Percentiles rank a stretch among this genome's conserved stretches.
phyloP scores from a whole-genome alignment of 345 rosid species.

The Erysimum cheiranthoides region DNA sequence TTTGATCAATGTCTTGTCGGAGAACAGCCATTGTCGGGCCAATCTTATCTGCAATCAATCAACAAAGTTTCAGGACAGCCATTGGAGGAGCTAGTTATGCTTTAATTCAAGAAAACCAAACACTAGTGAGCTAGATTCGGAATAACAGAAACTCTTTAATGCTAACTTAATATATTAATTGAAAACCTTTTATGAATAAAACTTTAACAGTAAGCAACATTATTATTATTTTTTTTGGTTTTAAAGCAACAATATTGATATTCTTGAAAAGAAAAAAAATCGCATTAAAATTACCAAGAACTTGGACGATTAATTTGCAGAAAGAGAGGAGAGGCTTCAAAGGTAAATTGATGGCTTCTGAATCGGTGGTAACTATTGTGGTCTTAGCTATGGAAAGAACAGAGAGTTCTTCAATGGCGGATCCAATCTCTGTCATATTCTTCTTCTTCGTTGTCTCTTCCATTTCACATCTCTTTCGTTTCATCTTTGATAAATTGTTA shows the following conservation, averaged over 20 bases:
- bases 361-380: conserved; percentile 47
- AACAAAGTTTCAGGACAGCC: conserved; percentile 28
- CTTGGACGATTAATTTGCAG: conserved; percentile 72
- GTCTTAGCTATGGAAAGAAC: conserved; percentile 44
- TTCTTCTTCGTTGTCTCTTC: conserved; percentile 48
- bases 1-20: conserved; percentile 83
- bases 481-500: conserved; percentile 49
- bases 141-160: neutral
- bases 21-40: conserved; percentile 97
- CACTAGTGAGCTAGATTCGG: conserved; percentile 4
- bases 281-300: conserved; percentile 62
- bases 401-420: conserved; percentile 84
- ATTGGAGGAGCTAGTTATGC: conserved; percentile 26
- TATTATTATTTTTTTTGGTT: no score
- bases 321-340: conserved; percentile 67
- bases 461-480: conserved; percentile 68
- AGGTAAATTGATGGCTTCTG: conserved; percentile 52
- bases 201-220: no score
- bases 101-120: conserved; percentile 10
- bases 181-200: no score
- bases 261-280: neutral
- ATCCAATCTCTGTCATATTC: conserved; percentile 71
- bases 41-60: conserved; percentile 80
- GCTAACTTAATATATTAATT: neutral
- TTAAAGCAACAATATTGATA: neutral